Conservation (phyloP, 441 rosid genomes). For the Aquilaria agallochum region DNA sequence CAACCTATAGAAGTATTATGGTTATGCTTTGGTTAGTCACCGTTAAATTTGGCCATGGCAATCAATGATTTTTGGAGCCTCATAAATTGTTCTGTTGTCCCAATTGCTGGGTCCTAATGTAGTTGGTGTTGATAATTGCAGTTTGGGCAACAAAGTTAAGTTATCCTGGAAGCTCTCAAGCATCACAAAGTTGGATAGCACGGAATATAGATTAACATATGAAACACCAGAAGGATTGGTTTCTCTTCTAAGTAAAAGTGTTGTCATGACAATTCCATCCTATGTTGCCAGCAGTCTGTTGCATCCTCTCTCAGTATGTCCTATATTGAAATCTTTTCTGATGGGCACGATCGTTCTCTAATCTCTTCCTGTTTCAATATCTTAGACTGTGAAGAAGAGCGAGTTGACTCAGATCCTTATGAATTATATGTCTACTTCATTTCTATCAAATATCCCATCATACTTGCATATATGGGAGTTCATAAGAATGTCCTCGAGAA, state of each 20-base stretch:
- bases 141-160: slow-evolving; percentile 74
- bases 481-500: too few species aligned
- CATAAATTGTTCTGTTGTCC: slow-evolving; percentile 1
- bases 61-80: slow-evolving; percentile 5
- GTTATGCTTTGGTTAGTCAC: not conserved
- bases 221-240: slow-evolving; percentile 88
- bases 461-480: too few species aligned
- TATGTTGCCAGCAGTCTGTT: slow-evolving; percentile 68
- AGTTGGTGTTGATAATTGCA: slow-evolving; percentile 27
- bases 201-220: slow-evolving; percentile 63
- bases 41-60: not conserved
- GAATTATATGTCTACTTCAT: too few species aligned
- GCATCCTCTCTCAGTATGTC: slow-evolving; percentile 75
- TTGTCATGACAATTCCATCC: slow-evolving; percentile 87
- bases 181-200: slow-evolving; percentile 51
- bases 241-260: slow-evolving; percentile 64
- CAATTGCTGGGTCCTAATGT: slow-evolving; percentile 17
- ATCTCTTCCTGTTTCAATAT: too few species aligned
- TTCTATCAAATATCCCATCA: too few species aligned
- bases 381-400: too few species aligned
- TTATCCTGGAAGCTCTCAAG: slow-evolving; percentile 76
- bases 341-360: too few species aligned
- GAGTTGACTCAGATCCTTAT: too few species aligned
- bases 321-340: slow-evolving; percentile 13
- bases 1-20: not conserved